These are phyloP conservation scores for Fusarium albidum DNA, from an alignment of 2,329 filamentous ascomycete genomes.

Conservation along the genomic window DNA sequence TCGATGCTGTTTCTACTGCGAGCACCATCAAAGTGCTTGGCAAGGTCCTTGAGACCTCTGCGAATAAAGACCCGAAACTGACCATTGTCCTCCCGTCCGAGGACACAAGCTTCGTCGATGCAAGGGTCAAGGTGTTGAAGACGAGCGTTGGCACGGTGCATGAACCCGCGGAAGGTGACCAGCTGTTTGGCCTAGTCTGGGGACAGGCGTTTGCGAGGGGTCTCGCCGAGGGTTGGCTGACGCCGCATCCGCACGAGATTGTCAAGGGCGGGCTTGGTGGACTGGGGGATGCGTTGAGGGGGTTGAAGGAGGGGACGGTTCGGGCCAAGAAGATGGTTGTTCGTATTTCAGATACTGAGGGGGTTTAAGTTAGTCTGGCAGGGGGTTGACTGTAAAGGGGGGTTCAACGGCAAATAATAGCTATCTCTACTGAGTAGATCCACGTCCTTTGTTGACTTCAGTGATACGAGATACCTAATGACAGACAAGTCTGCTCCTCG, in stretches of 20 bases:
- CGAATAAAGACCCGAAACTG: neutral
- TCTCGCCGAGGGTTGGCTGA: conserved; percentile 27
- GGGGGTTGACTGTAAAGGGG: too few relatives aligned
- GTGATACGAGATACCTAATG: too few relatives aligned
- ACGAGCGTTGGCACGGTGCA: neutral
- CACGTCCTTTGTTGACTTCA: too few relatives aligned
- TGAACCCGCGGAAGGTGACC: neutral
- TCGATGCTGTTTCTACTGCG: neutral
- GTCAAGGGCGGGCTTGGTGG: conserved; percentile 5
- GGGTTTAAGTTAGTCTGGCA: too few relatives aligned
- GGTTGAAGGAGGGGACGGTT: too few relatives aligned
- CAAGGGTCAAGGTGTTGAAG: neutral
- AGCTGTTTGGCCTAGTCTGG: conserved; percentile 4
- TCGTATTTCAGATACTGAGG: too few relatives aligned
- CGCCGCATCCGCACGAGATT: conserved; percentile 10
- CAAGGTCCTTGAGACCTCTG: neutral
- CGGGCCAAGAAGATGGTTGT: too few relatives aligned
- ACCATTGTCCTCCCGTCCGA: neutral
- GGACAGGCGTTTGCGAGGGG: conserved; percentile 5
- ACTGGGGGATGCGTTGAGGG: too few relatives aligned
- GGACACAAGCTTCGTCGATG: neutral
- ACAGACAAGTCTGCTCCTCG: too few relatives aligned
- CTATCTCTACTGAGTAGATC: too few relatives aligned
- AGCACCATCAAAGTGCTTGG: neutral
- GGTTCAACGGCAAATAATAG: too few relatives aligned